Evolutionary conservation across 768 basidiomycete species (phyloP).

Genomic region (Podaxis sp.): DNA sequence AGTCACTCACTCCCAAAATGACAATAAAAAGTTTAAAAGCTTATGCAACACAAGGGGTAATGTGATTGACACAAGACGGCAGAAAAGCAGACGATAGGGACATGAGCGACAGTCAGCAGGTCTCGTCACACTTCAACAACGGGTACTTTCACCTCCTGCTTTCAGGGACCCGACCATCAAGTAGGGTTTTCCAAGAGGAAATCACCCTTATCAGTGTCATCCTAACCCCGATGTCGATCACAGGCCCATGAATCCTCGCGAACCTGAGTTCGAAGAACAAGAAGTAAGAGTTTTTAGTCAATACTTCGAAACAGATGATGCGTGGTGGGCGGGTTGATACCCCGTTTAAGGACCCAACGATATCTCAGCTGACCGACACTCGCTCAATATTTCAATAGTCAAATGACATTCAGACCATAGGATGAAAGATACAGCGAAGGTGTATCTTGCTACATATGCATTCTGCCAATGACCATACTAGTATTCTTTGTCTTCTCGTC

Average conservation of each 20-base stretch:
- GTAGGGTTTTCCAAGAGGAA: not conserved
- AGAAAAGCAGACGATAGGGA: not conserved
- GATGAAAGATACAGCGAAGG: no score
- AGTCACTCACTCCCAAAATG: no score
- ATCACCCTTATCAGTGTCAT: not conserved
- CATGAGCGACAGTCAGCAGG: not conserved
- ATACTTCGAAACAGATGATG: not conserved
- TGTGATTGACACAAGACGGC: no score
- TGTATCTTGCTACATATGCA: no score
- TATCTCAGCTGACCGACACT: no score
- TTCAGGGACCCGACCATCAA: not conserved
- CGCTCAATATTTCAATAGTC: no score
- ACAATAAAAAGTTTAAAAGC: no score
- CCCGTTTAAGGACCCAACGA: no score
- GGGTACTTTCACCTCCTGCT: not conserved
- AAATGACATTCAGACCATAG: no score
- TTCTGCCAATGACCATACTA: not conserved
- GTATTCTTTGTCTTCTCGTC: not conserved
- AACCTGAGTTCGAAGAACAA: not conserved
- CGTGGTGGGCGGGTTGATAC: no score
- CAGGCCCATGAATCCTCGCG: not conserved
- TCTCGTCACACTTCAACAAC: not conserved
- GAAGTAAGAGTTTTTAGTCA: not conserved
- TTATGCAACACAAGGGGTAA: no score
- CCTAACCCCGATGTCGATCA: not conserved